Evolutionary conservation across 1,284 basidiomycete genomes (phyloP).

Genomic region (Tilletiaria anomala): DNA sequence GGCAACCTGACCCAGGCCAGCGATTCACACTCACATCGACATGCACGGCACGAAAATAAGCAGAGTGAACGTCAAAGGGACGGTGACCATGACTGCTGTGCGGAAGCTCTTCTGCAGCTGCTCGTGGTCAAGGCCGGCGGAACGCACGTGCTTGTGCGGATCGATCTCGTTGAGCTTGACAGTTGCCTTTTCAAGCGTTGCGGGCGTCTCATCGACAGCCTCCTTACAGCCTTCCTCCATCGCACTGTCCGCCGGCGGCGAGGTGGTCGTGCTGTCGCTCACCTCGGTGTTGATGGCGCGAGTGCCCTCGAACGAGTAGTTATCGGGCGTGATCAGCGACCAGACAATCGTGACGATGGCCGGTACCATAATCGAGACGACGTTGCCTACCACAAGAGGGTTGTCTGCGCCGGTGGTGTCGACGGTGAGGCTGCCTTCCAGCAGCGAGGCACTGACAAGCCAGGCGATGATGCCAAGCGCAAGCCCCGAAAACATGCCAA

Average conservation of each 20-base stretch:
- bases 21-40: too few species aligned
- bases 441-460: slow-evolving; percentile 59
- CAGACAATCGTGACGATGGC: slow-evolving; percentile 55
- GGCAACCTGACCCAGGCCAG: too few species aligned
- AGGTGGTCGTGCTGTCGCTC: neutral
- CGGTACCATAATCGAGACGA: slow-evolving; percentile 68
- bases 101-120: slow-evolving; percentile 11
- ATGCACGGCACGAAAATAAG: slow-evolving; percentile 28
- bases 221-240: neutral
- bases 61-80: slow-evolving; percentile 15
- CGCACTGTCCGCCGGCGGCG: slow-evolving; percentile 1
- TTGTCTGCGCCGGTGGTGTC: slow-evolving; percentile 52
- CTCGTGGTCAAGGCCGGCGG: slow-evolving; percentile 19
- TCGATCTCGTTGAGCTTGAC: neutral
- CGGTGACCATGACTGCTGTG: slow-evolving; percentile 13
- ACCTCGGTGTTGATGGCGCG: slow-evolving; percentile 29
- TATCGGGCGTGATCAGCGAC: slow-evolving; percentile 21
- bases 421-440: slow-evolving; percentile 66
- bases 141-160: slow-evolving; percentile 3
- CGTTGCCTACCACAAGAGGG: slow-evolving; percentile 57
- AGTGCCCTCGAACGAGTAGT: slow-evolving; percentile 27
- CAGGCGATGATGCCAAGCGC: slow-evolving; percentile 58
- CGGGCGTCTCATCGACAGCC: neutral
- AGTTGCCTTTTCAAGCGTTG: neutral
- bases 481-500: slow-evolving; percentile 59